Conservation (phyloP, 768 basidiomycete species). For the Stropharia rugosoannulata region DNA sequence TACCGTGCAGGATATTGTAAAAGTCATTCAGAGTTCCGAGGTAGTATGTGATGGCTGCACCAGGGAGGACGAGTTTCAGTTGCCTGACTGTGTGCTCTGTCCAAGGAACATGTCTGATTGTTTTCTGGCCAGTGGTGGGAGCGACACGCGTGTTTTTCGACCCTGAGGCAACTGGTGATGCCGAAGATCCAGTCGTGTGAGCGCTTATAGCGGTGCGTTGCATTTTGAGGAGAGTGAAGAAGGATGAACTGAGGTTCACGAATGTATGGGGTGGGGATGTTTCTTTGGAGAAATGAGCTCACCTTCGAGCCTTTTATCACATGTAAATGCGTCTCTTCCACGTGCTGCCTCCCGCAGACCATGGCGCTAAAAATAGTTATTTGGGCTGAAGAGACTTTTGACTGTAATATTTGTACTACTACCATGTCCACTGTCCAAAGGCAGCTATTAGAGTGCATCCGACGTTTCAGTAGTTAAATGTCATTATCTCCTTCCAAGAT, state of each 20-base stretch:
- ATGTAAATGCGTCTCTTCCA: not conserved
- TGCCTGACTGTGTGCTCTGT: slow-evolving; percentile 58
- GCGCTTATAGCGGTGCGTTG: not conserved
- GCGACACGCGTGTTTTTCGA: not conserved
- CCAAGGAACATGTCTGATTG: slow-evolving; percentile 26
- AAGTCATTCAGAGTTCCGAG: slow-evolving; percentile 56
- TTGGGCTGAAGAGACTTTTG: too few species aligned
- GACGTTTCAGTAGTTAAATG: too few species aligned
- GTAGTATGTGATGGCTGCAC: slow-evolving; percentile 59
- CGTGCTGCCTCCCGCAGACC: not conserved
- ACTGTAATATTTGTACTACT: too few species aligned
- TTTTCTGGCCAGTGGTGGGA: slow-evolving; percentile 2
- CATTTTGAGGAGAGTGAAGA: not conserved
- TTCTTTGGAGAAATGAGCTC: slow-evolving; percentile 1
- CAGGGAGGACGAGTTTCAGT: slow-evolving; percentile 77
- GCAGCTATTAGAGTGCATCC: too few species aligned
- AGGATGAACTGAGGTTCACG: not conserved
- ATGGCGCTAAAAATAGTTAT: too few species aligned
- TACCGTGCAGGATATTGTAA: slow-evolving; percentile 36
- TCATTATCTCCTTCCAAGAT: too few species aligned
- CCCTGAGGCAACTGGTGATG: not conserved
- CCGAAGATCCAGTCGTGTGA: not conserved
- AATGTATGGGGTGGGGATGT: slow-evolving; percentile 2
- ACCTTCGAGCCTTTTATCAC: slow-evolving; percentile 2
- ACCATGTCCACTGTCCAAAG: too few species aligned